A percentile compares a stretch with the other conserved stretches of the same genome.
Conservation (phyloP, 345 rosid species). For the Pugionium dolabratum region DNA sequence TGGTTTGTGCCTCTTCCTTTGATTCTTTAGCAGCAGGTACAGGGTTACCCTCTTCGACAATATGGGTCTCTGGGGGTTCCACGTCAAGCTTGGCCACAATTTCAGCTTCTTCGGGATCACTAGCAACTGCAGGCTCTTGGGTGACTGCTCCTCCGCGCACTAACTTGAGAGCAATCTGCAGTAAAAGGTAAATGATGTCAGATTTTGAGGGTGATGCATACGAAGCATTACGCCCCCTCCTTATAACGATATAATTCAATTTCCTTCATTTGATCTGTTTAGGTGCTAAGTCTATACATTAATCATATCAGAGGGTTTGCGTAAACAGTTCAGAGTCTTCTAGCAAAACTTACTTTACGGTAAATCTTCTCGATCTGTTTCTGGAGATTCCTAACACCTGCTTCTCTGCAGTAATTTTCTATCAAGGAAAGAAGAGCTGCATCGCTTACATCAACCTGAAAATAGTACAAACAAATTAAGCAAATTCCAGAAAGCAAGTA, state of each 20-base stretch:
- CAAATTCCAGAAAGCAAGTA: neutral
- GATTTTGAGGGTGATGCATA: neutral
- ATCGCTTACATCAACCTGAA: slow-evolving; percentile 78
- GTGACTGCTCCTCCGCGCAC: slow-evolving; percentile 56
- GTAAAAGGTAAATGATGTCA: neutral
- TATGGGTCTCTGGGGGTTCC: slow-evolving; percentile 33
- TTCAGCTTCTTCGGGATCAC: slow-evolving; percentile 26
- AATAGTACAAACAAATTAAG: slow-evolving; percentile 21
- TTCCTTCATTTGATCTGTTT: too few relatives aligned
- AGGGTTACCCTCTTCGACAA: neutral
- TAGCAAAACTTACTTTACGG: slow-evolving; percentile 61
- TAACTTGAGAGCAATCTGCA: slow-evolving; percentile 76
- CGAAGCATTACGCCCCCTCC: too few relatives aligned
- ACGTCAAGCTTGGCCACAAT: slow-evolving; percentile 25
- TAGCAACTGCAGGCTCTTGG: slow-evolving; percentile 44
- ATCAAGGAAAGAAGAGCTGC: slow-evolving; percentile 75
- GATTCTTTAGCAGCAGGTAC: neutral
- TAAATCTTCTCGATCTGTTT: slow-evolving; percentile 88
- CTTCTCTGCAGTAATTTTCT: slow-evolving; percentile 91
- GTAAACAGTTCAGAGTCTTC: slow-evolving; percentile 8
- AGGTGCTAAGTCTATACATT: too few relatives aligned
- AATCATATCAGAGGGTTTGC: neutral
- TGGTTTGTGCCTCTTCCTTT: neutral
- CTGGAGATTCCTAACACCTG: slow-evolving; percentile 91
- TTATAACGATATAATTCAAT: too few relatives aligned